Evolutionary conservation across 202 grass and related monocot genomes (phyloP).

Genomic region (Cymbopogon flexuosus): DNA sequence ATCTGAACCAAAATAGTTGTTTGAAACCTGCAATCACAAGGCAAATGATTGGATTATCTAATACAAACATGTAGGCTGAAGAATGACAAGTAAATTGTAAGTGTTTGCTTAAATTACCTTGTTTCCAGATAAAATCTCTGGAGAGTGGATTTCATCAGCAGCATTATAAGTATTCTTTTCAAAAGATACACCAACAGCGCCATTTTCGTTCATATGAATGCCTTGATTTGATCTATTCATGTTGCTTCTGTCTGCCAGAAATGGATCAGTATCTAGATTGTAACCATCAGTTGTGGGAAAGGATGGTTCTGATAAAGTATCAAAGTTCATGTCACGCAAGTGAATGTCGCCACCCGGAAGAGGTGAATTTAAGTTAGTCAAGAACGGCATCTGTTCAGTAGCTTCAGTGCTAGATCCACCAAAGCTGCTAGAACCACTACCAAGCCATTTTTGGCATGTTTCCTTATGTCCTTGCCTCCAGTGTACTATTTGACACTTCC

Average conservation of each 20-base stretch:
- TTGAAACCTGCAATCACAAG: slow-evolving; percentile 49
- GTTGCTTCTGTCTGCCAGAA: slow-evolving; percentile 41
- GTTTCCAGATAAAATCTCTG: slow-evolving; percentile 49
- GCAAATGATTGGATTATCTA: slow-evolving; percentile 25
- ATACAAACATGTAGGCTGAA: slow-evolving; percentile 13
- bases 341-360: slow-evolving; percentile 54
- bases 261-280: slow-evolving; percentile 43
- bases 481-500: slow-evolving; percentile 95
- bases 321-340: slow-evolving; percentile 49
- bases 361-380: slow-evolving; percentile 66
- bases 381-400: slow-evolving; percentile 57
- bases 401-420: slow-evolving; percentile 33
- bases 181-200: slow-evolving; percentile 30
- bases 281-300: slow-evolving; percentile 43
- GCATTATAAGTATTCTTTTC: slow-evolving; percentile 31
- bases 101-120: slow-evolving; percentile 30
- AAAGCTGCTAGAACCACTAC: slow-evolving; percentile 34
- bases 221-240: slow-evolving; percentile 45
- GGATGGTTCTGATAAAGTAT: slow-evolving; percentile 56
- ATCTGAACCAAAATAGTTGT: slow-evolving; percentile 36
- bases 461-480: slow-evolving; percentile 96
- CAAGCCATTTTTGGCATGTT: slow-evolving; percentile 71
- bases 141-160: slow-evolving; percentile 37
- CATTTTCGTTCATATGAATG: slow-evolving; percentile 47
- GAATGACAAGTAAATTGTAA: slow-evolving; percentile 15